Evolutionary conservation across 805 yeast species (phyloP), one percentile per base, ranked within the genome.

Genomic region (Starmerella scarabaei): DNA sequence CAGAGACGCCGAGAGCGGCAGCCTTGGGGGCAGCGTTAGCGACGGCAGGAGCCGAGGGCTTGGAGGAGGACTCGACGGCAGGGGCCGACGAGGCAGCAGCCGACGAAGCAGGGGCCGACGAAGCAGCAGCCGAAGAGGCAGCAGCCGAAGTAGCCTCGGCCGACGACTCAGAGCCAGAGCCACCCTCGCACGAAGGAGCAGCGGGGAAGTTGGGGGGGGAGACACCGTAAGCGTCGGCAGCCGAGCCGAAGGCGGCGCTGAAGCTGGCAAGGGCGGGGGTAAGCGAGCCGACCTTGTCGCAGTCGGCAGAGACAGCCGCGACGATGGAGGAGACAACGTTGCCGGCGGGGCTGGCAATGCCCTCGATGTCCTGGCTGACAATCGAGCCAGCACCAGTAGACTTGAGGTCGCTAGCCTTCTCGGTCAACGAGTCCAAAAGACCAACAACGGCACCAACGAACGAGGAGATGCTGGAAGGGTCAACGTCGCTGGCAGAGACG

Each of bases 351-450:
- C 36, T 41, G 30, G 33, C 39, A 24, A 54, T 41, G 26, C 40
- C 29, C 39, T 38, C 35, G 37, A 56, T 41, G 41, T 54, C 58
- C 20, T 42, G 39, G 18, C 34, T 19, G 37, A 52, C 58, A 35
- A 54, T 48, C 21, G 40, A 3, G 31, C 31, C 35, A 30, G 53
- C 52, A 9, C 53, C 53, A 18, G 45, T 54, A 17, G 46, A 24
- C 30, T 18, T 30, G 36, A 57, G 49, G 47, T 43, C 57, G 34
- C 38, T 18, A 20, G 53, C 53, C 53, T 55, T 54, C 38, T 30
- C 28, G 24, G 36, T 42, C 18, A 55, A 48, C 29, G 48, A 49
- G 30, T 29, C 24, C 29, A 54, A 44, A 17, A 56, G 52, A 15
- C 33, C 26, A 17, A 31, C 23, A 30, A 55, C 42, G 21, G 53